Evolutionary conservation across 1,139 yeast species (phyloP).

Genomic region (Scheffersomyces lignicola): DNA sequence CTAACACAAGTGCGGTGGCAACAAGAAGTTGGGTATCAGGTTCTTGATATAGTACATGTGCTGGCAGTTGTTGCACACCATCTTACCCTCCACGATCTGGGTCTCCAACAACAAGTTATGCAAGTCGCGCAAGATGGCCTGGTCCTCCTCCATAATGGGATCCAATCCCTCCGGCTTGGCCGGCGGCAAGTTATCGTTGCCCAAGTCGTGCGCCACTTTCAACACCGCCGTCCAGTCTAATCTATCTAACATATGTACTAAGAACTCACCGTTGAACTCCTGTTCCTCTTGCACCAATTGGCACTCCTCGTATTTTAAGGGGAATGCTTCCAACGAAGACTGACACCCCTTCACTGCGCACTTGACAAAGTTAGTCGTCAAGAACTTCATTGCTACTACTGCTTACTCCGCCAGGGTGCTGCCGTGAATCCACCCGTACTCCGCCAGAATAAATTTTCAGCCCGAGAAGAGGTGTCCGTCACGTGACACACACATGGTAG

Average conservation of each 20-base stretch:
- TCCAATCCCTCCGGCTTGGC: constrained; percentile 63
- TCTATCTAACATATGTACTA: constrained; percentile 74
- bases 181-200: constrained; percentile 64
- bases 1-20: constrained; percentile 79
- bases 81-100: constrained; percentile 80
- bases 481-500: too few species aligned
- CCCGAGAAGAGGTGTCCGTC: too few species aligned
- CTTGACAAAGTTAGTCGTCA: constrained; percentile 92
- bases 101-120: constrained; percentile 83
- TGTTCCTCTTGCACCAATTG: constrained; percentile 74
- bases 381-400: constrained; percentile 67
- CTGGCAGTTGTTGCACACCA: constrained; percentile 83
- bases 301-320: constrained; percentile 71
- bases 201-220: constrained; percentile 72
- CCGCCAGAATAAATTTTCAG: too few species aligned
- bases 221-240: constrained; percentile 86
- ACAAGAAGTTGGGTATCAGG: constrained; percentile 87
- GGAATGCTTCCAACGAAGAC: constrained; percentile 73
- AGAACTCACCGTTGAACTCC: constrained; percentile 82
- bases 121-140: constrained; percentile 66
- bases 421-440: neutral
- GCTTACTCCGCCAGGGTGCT: neutral
- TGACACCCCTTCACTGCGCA: constrained; percentile 89
- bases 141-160: constrained; percentile 57
- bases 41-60: constrained; percentile 90